These are phyloP conservation scores for Sporormia fimetaria DNA, from an alignment of 495 filamentous ascomycete species.

Conservation along the genomic window DNA sequence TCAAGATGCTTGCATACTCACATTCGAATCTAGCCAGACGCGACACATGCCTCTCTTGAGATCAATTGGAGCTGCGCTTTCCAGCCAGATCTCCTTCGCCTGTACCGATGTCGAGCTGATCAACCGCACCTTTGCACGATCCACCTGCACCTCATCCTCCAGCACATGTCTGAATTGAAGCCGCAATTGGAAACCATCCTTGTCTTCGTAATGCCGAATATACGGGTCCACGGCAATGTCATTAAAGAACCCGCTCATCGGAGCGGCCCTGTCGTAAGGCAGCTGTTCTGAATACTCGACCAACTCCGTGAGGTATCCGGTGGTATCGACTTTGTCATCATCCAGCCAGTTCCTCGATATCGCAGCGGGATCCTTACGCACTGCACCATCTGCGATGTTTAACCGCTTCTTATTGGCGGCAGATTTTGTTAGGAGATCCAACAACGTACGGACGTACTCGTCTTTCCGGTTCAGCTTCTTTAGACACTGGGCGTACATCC, in stretches of 20 bases:
- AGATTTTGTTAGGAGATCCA: conserved; percentile 63
- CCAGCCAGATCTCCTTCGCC: conserved; percentile 54
- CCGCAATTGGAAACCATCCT: conserved; percentile 67
- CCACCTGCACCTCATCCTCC: conserved; percentile 54
- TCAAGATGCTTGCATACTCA: conserved; percentile 24
- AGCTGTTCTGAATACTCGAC: conserved; percentile 50
- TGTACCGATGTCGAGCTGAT: conserved; percentile 38
- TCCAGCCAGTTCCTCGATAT: conserved; percentile 34
- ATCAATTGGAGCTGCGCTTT: conserved; percentile 34
- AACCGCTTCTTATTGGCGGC: conserved; percentile 40
- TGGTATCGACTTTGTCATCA: conserved; percentile 45
- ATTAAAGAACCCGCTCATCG: conserved; percentile 62
- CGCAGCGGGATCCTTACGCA: too few species aligned
- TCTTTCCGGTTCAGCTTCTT: conserved; percentile 62
- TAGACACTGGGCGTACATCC: conserved; percentile 76
- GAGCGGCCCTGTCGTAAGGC: conserved; percentile 52
- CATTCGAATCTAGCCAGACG: conserved; percentile 41
- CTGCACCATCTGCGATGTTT: conserved; percentile 5
- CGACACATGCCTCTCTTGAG: conserved; percentile 46
- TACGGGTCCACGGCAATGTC: conserved; percentile 57
- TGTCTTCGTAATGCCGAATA: conserved; percentile 55
- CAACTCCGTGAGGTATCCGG: conserved; percentile 54
- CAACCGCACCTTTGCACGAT: conserved; percentile 56
- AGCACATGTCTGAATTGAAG: conserved; percentile 63
- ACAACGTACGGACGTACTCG: conserved; percentile 65